phyloP scores from a whole-genome alignment of 2,329 filamentous ascomycete species.

The Fusarium beomiforme region DNA sequence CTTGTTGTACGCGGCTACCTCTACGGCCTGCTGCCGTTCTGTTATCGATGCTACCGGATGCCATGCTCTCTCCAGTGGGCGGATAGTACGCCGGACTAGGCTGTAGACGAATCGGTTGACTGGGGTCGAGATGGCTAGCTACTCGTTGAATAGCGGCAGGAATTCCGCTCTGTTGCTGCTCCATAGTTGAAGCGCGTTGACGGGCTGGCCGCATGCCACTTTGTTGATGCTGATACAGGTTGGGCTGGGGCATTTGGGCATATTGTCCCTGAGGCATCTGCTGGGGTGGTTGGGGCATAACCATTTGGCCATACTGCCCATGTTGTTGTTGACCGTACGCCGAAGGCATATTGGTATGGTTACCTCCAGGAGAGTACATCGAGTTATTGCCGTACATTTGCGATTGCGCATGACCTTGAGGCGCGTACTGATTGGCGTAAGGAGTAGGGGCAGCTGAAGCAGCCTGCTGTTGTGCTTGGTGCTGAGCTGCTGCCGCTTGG shows the following conservation, averaged over 20 bases:
- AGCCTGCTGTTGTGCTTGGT: conserved; percentile 71
- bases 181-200: conserved; percentile 95
- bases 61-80: conserved; percentile 85
- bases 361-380: conserved; percentile 74
- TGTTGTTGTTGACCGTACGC: conserved; percentile 82
- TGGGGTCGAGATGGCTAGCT: conserved; percentile 94
- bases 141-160: conserved; percentile 93
- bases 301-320: conserved; percentile 77
- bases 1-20: conserved; percentile 75
- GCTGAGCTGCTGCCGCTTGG: conserved; percentile 53
- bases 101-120: conserved; percentile 90
- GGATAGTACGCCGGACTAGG: conserved; percentile 98
- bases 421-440: conserved; percentile 66
- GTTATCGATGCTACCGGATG: conserved; percentile 63
- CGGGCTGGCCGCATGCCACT: conserved; percentile 76
- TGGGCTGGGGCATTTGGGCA: conserved; percentile 59
- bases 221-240: conserved; percentile 73
- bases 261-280: conserved; percentile 76
- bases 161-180: conserved; percentile 92
- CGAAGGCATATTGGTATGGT: conserved; percentile 65
- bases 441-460: conserved; percentile 74
- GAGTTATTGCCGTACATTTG: conserved; percentile 85
- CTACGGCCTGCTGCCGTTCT: conserved; percentile 71
- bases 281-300: conserved; percentile 72
- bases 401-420: conserved; percentile 61